Base-by-base conservation (phyloP, 768 basidiomycete genomes). In the Suillus placidus region DNA sequence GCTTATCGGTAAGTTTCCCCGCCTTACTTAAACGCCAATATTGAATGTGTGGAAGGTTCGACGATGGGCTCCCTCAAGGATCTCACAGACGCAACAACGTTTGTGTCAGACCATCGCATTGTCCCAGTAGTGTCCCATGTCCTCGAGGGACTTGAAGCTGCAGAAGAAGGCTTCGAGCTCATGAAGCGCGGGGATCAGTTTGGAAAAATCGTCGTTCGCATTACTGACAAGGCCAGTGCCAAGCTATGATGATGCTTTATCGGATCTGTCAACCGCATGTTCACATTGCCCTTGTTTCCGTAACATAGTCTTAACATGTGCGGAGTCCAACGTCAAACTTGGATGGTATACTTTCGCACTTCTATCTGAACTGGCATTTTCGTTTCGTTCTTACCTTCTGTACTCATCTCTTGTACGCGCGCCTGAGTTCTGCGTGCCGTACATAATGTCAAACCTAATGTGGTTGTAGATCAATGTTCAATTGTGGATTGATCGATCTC, bases 21-120 rank as follows among this genome's bases (percentile, higher is more conserved):
- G 12, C 47, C 26, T 51, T 30, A 7, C 40, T 30, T 26, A 18
- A 42, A 60, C 2, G 10, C 18, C 30, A 18, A 32, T 42, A 18
- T 63, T 57, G 32, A 30, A 61, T 45, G 60, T 63, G 56, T 58
- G 13, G 40, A 64, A 35, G 64, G 92, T 42, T 91, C 91, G 2
- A 93, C 89, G 34, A 93, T 95, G 92, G 93, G 92, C 20, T 93
- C 92, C 9, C 85, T 83, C 69, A 81, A 85, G 63, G 93, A 95
- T 77, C 81, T 95, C 65, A 74, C 83, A 61, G 86, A 87, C 38
- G 92, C 92, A 26, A 92, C 92, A 1, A 74, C 78, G 16, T 94
- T 95, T 77, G 75, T 94, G 30, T 77, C 80, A 4, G 75, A 88
- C 71, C 87, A 93, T 68, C 81, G 79, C 55, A 88, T 95, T 64